Base-by-base conservation (phyloP, 2,329 filamentous ascomycete genomes). In the Metarhizium album region DNA sequence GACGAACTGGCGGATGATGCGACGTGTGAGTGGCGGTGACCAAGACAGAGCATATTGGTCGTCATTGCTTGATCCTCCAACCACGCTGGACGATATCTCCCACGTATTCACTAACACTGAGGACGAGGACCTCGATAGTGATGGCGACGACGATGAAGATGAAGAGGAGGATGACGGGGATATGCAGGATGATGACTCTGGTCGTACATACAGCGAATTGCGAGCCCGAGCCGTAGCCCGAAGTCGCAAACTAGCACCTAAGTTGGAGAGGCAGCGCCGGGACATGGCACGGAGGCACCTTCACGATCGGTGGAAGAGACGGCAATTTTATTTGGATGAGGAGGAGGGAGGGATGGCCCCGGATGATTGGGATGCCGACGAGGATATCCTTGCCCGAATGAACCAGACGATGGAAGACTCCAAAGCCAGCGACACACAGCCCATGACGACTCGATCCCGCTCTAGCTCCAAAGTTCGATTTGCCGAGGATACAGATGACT, bases 311-410 rank as follows among this genome's bases (percentile, higher is more conserved):
- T 93, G 87, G 87, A 79, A 79, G 59, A 77, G 86, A 52, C 76
- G 88, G 45, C 80, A 84, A 38, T 94, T 93, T 59, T 94, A 93
- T 60, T 77, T 89, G 1, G 88, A 94, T 52, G 85, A 90, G 65
- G 89, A 94, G 69, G 88, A 94, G 64, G 88, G 88, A 2, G 77
- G 79, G 9, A 63, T 67, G n/a, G 72, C 79, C 2, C 85, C 85
- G 0, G 72, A 77, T 6, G 81, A 79, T 24, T 90, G 83, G 72
- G 71, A 76, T 22, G 73, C 78, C 4, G 75, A 79, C 14, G 75
- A 84, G 42, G 82, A 84, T 55, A 66, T 83, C 11, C 64, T 79
- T 1, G 66, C 62, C 16, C 67, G 68, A 11, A 55, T 62, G 43
- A 57, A 57, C 37, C 52, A 53, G 35, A 56, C 54, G 23, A 58